Evolutionary conservation across 1,284 basidiomycete species (phyloP), one percentile per base, ranked within the genome.

Genomic region (Cryptococcus neoformans): DNA sequence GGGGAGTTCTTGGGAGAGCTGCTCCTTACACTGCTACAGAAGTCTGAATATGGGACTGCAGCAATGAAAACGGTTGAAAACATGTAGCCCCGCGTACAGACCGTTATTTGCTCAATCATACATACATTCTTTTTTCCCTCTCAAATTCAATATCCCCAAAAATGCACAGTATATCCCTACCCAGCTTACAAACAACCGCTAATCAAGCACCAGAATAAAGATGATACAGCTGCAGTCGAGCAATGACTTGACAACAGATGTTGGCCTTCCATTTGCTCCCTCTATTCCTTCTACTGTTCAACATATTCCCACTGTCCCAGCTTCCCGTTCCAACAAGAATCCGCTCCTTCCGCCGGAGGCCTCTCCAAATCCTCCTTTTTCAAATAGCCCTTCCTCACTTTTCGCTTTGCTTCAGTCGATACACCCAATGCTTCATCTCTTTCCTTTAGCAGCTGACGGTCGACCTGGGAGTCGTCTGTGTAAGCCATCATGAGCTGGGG

Each of bases 401-500:
- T 60, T 52, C 67, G 70, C 67, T 80, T 81, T 12, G 65, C 56
- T 42, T 66, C 60, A 1, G 78, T 78, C n/a, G 75, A 72, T 41
- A 79, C 73, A 2, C 76, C 78, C 16, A 69, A 65, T 34, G 65
- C 67, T 70, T 72, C 62, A 55, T 82, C 81, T 36, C 79, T 65
- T 51, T 69, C 59, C 45, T 66, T 62, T 47, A 82, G 50, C 41
- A 73, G 46, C n/a, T 67, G 71, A 21, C 73, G 55, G 28, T 73
- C 73, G 16, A 79, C 67, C 39, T 81, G 77, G 6, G 72, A 72
- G 51, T 80, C 77, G 1, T 54, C 64, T 2, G 80, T 80, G 61
- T 78, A 80, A 7, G 78, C 70, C 76, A 81, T 78, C 82, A 82
- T 81, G 47, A 83, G 72, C 52, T 76, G 70, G 1, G 81, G 81